Percentiles rank a stretch among this genome's conserved stretches.
Evolutionary conservation across 2,329 filamentous ascomycete species (phyloP).

Genomic region (Stagonosporopsis vannaccii): DNA sequence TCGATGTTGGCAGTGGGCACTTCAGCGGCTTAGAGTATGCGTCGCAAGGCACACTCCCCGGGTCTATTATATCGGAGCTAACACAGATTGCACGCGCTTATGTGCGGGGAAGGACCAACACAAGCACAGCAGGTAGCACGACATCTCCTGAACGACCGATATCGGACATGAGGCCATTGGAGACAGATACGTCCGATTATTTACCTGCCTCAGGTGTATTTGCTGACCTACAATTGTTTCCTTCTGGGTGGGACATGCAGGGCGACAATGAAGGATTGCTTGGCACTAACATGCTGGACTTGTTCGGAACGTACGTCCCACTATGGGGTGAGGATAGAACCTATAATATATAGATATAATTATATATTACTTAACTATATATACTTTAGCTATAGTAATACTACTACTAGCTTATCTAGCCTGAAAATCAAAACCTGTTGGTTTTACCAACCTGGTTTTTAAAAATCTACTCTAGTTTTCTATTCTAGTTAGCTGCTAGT

Average conservation of each 20-base stretch:
- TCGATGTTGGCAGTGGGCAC: conserved; percentile 1
- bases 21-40: conserved; percentile 3
- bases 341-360: neutral
- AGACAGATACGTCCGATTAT: neutral
- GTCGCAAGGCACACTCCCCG: neutral
- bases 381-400: too few species aligned
- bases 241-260: neutral
- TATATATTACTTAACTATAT: too few species aligned
- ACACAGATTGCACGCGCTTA: conserved; percentile 1
- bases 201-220: neutral
- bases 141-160: neutral
- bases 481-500: too few species aligned
- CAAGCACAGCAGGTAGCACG: neutral
- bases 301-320: neutral
- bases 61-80: neutral
- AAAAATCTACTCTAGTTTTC: too few species aligned
- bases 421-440: too few species aligned
- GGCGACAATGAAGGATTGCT: neutral
- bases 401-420: too few species aligned
- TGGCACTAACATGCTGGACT: neutral
- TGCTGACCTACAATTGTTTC: neutral
- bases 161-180: neutral
- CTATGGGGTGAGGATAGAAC: neutral
- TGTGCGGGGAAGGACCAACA: neutral
- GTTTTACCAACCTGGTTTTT: too few species aligned